Evolutionary conservation across 2,329 filamentous ascomycete species (phyloP).

Genomic region (Aspergillus ruber): DNA sequence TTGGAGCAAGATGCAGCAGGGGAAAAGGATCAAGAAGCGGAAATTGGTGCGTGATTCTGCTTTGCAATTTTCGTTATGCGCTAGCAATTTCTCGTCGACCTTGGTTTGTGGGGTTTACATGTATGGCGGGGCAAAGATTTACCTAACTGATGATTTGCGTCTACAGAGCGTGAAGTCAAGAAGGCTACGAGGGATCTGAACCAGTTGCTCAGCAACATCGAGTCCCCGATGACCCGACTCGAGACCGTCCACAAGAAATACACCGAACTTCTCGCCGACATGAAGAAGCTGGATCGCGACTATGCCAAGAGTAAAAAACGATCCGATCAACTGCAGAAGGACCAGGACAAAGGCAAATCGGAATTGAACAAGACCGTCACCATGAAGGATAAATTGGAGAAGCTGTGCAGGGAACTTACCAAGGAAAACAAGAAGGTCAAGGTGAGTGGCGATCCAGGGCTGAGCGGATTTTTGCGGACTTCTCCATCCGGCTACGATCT

Average conservation of each 20-base stretch:
- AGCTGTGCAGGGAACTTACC: conserved; percentile 86
- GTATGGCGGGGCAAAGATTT: conserved; percentile 2
- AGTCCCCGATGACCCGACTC: conserved; percentile 85
- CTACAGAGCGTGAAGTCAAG: conserved; percentile 81
- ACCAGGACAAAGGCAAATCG: conserved; percentile 81
- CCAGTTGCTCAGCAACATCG: conserved; percentile 76
- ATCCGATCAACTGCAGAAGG: conserved; percentile 89
- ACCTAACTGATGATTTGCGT: conserved; percentile 19
- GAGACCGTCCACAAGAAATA: conserved; percentile 87
- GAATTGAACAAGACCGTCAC: conserved; percentile 86
- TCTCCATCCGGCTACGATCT: neutral
- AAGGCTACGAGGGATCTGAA: conserved; percentile 88
- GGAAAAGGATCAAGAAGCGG: conserved; percentile 90
- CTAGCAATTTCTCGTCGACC: neutral
- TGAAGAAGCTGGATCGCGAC: conserved; percentile 92
- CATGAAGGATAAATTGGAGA: conserved; percentile 94
- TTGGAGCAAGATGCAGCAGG: conserved; percentile 87
- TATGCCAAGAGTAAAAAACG: conserved; percentile 95
- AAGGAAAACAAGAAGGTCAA: conserved; percentile 98
- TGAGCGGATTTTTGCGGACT: neutral
- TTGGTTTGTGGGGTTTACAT: neutral
- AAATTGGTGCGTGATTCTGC: conserved; percentile 66
- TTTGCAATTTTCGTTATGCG: neutral
- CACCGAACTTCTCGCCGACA: conserved; percentile 82
- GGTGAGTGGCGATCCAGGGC: conserved; percentile 47